Percentiles rank a stretch among this genome's conserved stretches.
Evolutionary conservation across 2,329 filamentous ascomycete genomes (phyloP).

Genomic region (Xylaria sp.): DNA sequence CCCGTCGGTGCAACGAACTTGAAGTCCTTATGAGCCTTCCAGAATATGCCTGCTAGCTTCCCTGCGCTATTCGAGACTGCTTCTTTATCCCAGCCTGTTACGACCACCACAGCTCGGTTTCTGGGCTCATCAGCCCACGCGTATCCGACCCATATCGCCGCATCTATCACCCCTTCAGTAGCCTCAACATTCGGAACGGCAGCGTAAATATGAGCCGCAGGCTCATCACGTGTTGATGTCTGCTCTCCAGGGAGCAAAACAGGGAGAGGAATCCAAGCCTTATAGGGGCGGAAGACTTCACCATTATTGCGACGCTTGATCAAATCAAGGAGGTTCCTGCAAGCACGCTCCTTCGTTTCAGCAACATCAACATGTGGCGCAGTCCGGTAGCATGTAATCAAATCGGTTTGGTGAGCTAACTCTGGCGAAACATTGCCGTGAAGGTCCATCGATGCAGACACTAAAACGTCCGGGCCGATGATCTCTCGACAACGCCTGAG

Average conservation of each 20-base stretch:
- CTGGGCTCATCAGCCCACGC: conserved; percentile 66
- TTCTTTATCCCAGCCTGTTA: conserved; percentile 61
- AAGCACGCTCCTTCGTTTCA: conserved; percentile 63
- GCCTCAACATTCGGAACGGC: conserved; percentile 58
- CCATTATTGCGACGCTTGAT: conserved; percentile 46
- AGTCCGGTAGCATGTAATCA: conserved; percentile 65
- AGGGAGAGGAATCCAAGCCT: conserved; percentile 64
- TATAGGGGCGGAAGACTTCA: conserved; percentile 54
- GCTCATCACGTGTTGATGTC: conserved; percentile 64
- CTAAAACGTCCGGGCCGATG: conserved; percentile 58
- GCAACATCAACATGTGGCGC: conserved; percentile 63
- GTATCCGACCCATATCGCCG: conserved; percentile 66
- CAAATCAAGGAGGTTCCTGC: conserved; percentile 59
- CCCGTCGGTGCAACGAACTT: conserved; percentile 64
- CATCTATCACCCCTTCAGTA: conserved; percentile 58
- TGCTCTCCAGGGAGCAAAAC: conserved; percentile 65
- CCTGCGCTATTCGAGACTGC: conserved; percentile 56
- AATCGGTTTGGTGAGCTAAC: conserved; percentile 61
- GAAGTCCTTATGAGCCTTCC: conserved; percentile 59
- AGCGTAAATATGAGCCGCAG: conserved; percentile 62
- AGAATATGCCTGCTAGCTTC: conserved; percentile 59
- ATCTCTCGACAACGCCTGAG: conserved; percentile 58
- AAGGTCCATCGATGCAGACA: conserved; percentile 66
- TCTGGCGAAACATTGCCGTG: conserved; percentile 65
- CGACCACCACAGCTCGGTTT: conserved; percentile 61